Evolutionary conservation across 371 early-diverging fungal genomes (phyloP).

Genomic region (Basidiobolus meristosporus): DNA sequence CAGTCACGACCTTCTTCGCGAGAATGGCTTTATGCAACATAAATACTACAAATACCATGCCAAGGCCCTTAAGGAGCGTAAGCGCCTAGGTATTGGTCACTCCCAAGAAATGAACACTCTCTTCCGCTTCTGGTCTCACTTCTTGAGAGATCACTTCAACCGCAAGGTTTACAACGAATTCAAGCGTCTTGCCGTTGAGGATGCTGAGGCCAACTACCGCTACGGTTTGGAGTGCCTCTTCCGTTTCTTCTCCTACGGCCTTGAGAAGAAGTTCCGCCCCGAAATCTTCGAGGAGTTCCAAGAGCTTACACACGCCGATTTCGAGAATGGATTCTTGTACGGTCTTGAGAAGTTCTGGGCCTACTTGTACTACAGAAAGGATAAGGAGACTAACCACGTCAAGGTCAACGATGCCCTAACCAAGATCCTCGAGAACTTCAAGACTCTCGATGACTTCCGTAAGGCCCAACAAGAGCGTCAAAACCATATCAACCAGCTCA

Average conservation of each 20-base stretch:
- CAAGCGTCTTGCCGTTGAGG: conserved; percentile 74
- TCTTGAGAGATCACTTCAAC: conserved; percentile 88
- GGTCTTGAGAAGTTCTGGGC: conserved; percentile 97
- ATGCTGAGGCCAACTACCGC: conserved; percentile 73
- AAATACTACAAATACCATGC: conserved; percentile 89
- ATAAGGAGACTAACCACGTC: conserved; percentile 18
- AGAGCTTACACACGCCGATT: conserved; percentile 54
- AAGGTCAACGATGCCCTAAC: no score
- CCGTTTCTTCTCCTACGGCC: conserved; percentile 91
- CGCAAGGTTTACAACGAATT: conserved; percentile 85
- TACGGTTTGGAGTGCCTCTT: conserved; percentile 92
- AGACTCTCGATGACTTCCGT: no score
- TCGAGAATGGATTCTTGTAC: conserved; percentile 53
- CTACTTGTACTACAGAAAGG: conserved; percentile 75
- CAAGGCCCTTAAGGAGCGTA: conserved; percentile 87
- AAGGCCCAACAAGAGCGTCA: no score
- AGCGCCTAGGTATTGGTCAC: conserved; percentile 73
- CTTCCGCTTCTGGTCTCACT: conserved; percentile 96
- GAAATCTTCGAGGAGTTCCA: conserved; percentile 82
- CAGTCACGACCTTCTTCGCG: conserved; percentile 76
- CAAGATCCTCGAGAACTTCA: no score
- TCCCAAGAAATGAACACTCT: conserved; percentile 96
- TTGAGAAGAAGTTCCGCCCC: conserved; percentile 71
- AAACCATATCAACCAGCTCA: no score
- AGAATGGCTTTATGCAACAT: conserved; percentile 90